Base-by-base conservation (phyloP, 192 early-diverging fungal species). In the Coemansia sp. region DNA sequence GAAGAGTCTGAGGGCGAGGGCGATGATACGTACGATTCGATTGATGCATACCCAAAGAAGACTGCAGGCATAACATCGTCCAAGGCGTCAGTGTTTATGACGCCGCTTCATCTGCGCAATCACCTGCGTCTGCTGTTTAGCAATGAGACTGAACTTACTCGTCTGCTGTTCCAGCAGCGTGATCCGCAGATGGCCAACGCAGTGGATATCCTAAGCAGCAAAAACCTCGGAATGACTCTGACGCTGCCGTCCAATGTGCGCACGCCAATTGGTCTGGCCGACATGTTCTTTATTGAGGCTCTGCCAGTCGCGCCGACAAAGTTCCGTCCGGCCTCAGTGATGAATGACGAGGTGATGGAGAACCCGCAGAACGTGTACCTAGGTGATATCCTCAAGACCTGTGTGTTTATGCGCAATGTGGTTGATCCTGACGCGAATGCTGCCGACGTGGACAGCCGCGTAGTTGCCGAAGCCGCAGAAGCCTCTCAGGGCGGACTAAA, bases 301-400 rank as follows among this genome's bases (percentile, higher is more conserved):
- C 81, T 99, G 17, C 86, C 94, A 0, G 96, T 99, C 23, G 78
- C 96, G 14, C 97, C 97, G 29, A 93, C 88, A 54, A 86, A 90
- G 59, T 98, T 97, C 86, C 91, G 97, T 16, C 97, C 97, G 29
- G 86, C 94, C 23, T 91, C 92, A 2, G 87, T 93, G 57, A 91
- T 97, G 88, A 87, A 85, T 58, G 96, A 96, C 63, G 87, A 90
- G 71, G 59, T 89, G 16, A 92, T 91, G 79, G 95, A 98, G 74
- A 91, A 94, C 79, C 90, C 94, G n/a, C 95, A 98, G 75, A 99
- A 97, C 83, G 87, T 89, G 57, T 86, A 92, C 41, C 83, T 98
- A 62, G 86, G 85, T 48, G 85, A 87, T 35, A 91, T 99, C 61
- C 84, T 99, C 59, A 92, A 90, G 71, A 83, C 88, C 5, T 92